These are phyloP conservation scores for Setaria italica DNA, from an alignment of 202 grass and related monocot genomes.

Conservation along the genomic window DNA sequence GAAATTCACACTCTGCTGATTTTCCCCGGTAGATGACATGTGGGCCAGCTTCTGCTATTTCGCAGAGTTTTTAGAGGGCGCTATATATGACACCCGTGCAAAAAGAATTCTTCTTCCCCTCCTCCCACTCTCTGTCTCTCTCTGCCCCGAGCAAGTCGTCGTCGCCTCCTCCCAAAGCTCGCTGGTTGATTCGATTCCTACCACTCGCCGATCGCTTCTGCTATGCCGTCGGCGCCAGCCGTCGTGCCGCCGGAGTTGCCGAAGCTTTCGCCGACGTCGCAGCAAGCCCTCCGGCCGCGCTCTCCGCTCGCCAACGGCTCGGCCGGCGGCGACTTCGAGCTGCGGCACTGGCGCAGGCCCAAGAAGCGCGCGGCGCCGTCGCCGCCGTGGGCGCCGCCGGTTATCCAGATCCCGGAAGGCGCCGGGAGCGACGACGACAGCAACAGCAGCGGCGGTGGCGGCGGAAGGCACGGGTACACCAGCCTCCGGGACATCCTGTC, in stretches of 20 bases:
- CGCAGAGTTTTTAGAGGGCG: neutral
- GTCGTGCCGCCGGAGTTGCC: slow-evolving; percentile 25
- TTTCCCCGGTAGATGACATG: neutral
- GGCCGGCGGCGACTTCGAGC: slow-evolving; percentile 67
- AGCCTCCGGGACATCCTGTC: slow-evolving; percentile 88
- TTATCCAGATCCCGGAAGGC: slow-evolving; percentile 57
- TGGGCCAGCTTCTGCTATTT: slow-evolving; percentile 10
- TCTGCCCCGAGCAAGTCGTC: neutral
- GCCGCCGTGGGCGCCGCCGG: neutral
- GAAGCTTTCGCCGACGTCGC: neutral
- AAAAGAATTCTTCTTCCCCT: neutral
- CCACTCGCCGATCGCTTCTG: neutral
- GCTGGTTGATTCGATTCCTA: neutral
- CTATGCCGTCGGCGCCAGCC: slow-evolving; percentile 51
- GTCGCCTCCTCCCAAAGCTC: slow-evolving; percentile 28
- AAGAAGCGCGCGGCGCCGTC: slow-evolving; percentile 11
- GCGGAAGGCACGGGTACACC: slow-evolving; percentile 52
- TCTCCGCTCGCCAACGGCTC: slow-evolving; percentile 47
- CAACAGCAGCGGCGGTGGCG: neutral
- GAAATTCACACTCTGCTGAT: neutral
- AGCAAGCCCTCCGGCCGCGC: slow-evolving; percentile 7
- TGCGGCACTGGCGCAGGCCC: slow-evolving; percentile 72
- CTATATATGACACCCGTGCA: slow-evolving; percentile 33
- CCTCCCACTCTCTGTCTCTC: neutral
- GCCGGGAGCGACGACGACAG: neutral